Percentiles rank a stretch among this genome's conserved stretches.
Conservation (phyloP, 306 rosid genomes). For the Luffa aegyptiaca region DNA sequence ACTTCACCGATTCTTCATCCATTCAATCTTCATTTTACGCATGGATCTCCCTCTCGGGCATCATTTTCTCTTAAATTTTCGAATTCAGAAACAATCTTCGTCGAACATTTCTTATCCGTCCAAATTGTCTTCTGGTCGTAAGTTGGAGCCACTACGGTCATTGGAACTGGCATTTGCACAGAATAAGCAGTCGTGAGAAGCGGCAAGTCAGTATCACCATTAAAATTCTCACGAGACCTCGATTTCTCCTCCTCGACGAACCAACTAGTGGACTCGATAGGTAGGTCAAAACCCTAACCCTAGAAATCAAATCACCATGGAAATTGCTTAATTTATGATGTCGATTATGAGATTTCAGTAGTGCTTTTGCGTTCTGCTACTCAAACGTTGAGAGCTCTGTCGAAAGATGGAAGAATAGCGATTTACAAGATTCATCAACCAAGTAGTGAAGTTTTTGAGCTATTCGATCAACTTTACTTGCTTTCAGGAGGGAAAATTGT, state of each 20-base stretch:
- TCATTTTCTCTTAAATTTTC: too few relatives aligned
- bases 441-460: too few relatives aligned
- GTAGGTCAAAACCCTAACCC: conserved; percentile 7
- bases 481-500: too few relatives aligned
- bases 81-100: too few relatives aligned
- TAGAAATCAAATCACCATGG: neutral
- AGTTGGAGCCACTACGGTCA: conserved; percentile 50
- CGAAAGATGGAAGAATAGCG: conserved; percentile 83
- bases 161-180: conserved; percentile 88
- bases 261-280: conserved; percentile 97
- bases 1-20: too few relatives aligned
- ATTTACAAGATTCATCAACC: conserved; percentile 19
- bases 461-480: too few relatives aligned
- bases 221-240: conserved; percentile 79
- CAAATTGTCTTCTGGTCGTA: too few relatives aligned
- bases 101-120: too few relatives aligned
- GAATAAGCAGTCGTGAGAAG: conserved; percentile 91
- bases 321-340: too few relatives aligned
- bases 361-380: conserved; percentile 97
- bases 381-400: conserved; percentile 66
- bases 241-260: conserved; percentile 84
- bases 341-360: conserved; percentile 22
- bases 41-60: too few relatives aligned
- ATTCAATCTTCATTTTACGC: too few relatives aligned
- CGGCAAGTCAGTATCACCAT: conserved; percentile 86